Evolutionary conservation across 2,329 filamentous ascomycete genomes (phyloP).

Genomic region (Drechslera avenae): DNA sequence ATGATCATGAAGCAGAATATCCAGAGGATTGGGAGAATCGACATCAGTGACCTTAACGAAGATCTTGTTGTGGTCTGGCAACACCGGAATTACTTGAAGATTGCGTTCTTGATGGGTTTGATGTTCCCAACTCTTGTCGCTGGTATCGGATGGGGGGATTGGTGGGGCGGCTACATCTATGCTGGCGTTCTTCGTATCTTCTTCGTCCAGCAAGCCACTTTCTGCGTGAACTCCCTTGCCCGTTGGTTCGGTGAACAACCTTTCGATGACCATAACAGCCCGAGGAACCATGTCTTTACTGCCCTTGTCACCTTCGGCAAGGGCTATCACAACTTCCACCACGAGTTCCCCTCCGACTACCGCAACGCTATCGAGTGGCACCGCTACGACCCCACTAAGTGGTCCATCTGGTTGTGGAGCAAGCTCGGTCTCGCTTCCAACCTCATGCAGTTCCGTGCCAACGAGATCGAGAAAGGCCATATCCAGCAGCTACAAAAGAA

Average conservation of each 20-base stretch:
- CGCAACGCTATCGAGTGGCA: constrained; percentile 51
- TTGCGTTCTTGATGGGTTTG: constrained; percentile 55
- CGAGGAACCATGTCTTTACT: constrained; percentile 51
- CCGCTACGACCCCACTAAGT: constrained; percentile 54
- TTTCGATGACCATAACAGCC: constrained; percentile 53
- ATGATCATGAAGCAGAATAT: constrained; percentile 62
- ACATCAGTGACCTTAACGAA: constrained; percentile 59
- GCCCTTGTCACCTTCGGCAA: constrained; percentile 52
- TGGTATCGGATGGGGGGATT: constrained; percentile 57
- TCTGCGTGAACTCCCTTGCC: constrained; percentile 61
- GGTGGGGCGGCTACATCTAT: constrained; percentile 57
- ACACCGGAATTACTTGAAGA: constrained; percentile 57
- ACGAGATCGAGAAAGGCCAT: constrained; percentile 53
- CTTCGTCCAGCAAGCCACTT: constrained; percentile 60
- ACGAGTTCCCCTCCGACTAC: constrained; percentile 54
- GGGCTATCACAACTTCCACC: constrained; percentile 54
- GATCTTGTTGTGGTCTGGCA: constrained; percentile 58
- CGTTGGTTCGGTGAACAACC: constrained; percentile 58
- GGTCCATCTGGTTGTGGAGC: constrained; percentile 52
- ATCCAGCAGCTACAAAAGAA: constrained; percentile 54
- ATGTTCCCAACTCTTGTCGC: constrained; percentile 56
- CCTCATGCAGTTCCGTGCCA: constrained; percentile 53
- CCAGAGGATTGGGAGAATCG: constrained; percentile 58
- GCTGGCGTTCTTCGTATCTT: constrained; percentile 59
- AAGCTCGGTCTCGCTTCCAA: constrained; percentile 52